phyloP scores from a whole-genome alignment of 306 rosid species.

The Glycine soja region DNA sequence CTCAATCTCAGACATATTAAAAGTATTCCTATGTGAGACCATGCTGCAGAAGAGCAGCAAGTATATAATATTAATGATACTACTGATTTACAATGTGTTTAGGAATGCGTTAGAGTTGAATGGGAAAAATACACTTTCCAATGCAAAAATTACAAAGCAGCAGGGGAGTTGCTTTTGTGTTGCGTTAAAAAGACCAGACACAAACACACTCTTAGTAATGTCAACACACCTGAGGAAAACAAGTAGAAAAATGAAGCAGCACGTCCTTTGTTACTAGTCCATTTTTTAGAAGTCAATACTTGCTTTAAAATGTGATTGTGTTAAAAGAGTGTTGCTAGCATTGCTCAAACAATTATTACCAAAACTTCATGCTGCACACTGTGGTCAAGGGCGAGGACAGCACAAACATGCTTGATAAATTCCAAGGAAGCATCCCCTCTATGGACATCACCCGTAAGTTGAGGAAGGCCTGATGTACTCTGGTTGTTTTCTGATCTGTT shows the following conservation, averaged over 20 bases:
- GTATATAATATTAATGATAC: slow-evolving; percentile 18
- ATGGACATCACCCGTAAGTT: slow-evolving; percentile 15
- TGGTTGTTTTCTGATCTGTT: slow-evolving; percentile 58
- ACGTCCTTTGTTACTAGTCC: background rate
- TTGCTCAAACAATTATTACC: slow-evolving; percentile 58
- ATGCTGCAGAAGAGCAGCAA: slow-evolving; percentile 5
- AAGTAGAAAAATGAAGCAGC: background rate
- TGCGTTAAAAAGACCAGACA: too few relatives aligned
- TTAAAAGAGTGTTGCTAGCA: background rate
- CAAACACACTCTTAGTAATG: background rate
- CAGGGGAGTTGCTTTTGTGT: too few relatives aligned
- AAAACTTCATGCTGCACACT: slow-evolving; percentile 81
- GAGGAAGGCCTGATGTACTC: background rate
- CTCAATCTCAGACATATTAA: background rate
- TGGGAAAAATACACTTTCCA: too few relatives aligned
- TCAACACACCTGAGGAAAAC: slow-evolving; percentile 29
- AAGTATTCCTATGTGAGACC: background rate
- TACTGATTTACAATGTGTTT: too few relatives aligned
- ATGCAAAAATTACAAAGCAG: too few relatives aligned
- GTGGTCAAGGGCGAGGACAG: slow-evolving; percentile 79
- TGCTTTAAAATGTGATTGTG: background rate
- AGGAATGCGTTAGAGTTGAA: too few relatives aligned
- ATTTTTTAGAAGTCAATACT: background rate
- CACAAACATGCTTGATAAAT: slow-evolving; percentile 81
- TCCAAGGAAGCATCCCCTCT: slow-evolving; percentile 89